A percentile compares a stretch with the other conserved stretches of the same genome.
These are phyloP conservation scores for Nigrospora oryzae DNA, from an alignment of 2,329 filamentous ascomycete species.

Conservation along the genomic window DNA sequence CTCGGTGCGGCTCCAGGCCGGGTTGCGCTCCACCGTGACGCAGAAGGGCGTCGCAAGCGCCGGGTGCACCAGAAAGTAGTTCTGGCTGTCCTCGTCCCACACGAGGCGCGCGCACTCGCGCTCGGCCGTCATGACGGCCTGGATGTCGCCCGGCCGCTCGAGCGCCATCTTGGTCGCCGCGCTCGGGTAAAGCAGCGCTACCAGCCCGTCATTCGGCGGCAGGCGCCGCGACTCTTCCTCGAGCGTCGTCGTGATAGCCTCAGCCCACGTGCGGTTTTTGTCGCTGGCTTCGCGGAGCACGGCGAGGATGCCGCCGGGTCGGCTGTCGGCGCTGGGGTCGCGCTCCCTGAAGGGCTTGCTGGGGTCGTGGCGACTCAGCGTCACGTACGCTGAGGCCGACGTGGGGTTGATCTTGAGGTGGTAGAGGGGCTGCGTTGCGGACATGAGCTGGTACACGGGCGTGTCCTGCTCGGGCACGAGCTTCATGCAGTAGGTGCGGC, in stretches of 20 bases:
- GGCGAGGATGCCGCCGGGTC: constrained; percentile 17
- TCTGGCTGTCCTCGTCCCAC: constrained; percentile 56
- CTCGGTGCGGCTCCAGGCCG: constrained; percentile 52
- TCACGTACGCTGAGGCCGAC: constrained; percentile 53
- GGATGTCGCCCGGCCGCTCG: constrained; percentile 49
- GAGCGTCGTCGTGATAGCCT: constrained; percentile 48
- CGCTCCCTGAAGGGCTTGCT: constrained; percentile 42
- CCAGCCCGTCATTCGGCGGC: constrained; percentile 51
- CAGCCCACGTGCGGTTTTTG: constrained; percentile 43
- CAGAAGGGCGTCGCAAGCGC: constrained; percentile 56
- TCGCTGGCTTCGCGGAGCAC: constrained; percentile 21
- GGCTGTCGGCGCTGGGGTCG: constrained; percentile 25
- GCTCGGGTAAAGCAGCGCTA: constrained; percentile 61
- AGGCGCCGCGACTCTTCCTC: constrained; percentile 45
- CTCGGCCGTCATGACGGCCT: constrained; percentile 54
- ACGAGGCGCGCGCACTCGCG: constrained; percentile 62
- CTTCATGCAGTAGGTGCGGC: constrained; percentile 50
- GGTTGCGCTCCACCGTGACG: constrained; percentile 47
- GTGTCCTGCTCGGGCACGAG: constrained; percentile 48
- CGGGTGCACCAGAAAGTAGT: constrained; percentile 56
- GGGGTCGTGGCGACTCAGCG: constrained; percentile 52
- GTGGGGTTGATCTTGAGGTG: constrained; percentile 56
- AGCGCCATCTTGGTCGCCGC: constrained; percentile 56
- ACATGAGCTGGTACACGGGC: constrained; percentile 59
- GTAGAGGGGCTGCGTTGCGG: constrained; percentile 56